phyloP scores from a whole-genome alignment of 192 early-diverging fungal species.

The Coemansia sp. region DNA sequence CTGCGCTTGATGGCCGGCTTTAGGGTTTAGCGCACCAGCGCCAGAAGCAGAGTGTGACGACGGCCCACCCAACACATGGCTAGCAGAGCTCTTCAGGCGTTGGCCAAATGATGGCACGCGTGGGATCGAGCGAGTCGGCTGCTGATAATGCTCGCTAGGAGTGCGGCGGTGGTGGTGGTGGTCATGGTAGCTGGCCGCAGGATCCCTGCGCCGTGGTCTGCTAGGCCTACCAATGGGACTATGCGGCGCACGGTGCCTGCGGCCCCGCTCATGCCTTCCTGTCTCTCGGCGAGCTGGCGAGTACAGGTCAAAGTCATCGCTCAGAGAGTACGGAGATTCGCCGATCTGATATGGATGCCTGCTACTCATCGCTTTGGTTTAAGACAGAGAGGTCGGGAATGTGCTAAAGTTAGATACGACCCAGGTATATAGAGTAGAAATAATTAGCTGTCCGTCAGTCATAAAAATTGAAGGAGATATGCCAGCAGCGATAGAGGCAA shows the following conservation, averaged over 20 bases:
- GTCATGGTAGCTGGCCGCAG: slow-evolving; percentile 30
- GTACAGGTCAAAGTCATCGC: slow-evolving; percentile 11
- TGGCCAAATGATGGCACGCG: slow-evolving; percentile 32
- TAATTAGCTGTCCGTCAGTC: not conserved
- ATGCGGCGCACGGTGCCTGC: slow-evolving; percentile 18
- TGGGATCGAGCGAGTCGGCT: slow-evolving; percentile 21
- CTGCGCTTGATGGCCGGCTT: slow-evolving; percentile 11
- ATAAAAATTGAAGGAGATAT: not conserved
- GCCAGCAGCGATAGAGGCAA: too few relatives aligned
- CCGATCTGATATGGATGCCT: slow-evolving; percentile 11
- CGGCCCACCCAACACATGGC: slow-evolving; percentile 16
- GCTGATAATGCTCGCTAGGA: slow-evolving; percentile 15
- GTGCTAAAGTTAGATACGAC: not conserved
- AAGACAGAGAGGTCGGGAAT: not conserved
- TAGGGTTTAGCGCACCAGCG: slow-evolving; percentile 8
- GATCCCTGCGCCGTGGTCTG: slow-evolving; percentile 16
- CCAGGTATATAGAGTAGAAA: not conserved
- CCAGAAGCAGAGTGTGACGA: slow-evolving; percentile 19
- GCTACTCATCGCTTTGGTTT: not conserved
- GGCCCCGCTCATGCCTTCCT: slow-evolving; percentile 7
- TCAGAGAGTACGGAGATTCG: slow-evolving; percentile 19
- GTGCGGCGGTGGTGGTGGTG: slow-evolving; percentile 25
- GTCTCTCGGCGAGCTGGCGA: not conserved
- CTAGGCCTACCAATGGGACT: slow-evolving; percentile 20
- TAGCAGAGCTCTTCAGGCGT: slow-evolving; percentile 9